Evolutionary conservation across 495 filamentous ascomycete species (phyloP), one percentile per base, ranked within the genome.

Genomic region (Penicillium argentinense): DNA sequence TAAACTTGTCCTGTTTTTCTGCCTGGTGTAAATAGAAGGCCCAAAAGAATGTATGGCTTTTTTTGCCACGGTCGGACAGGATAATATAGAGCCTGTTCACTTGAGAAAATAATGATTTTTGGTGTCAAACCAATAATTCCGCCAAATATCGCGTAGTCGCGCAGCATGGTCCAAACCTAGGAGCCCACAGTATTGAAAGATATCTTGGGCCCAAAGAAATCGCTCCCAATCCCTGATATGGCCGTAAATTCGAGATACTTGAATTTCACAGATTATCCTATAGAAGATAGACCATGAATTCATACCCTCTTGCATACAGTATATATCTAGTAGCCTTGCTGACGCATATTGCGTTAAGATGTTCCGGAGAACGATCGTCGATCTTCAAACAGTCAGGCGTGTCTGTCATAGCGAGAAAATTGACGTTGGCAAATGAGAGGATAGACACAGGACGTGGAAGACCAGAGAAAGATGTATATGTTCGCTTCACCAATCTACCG

Each of bases 101-200:
- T n/a, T n/a, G n/a, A n/a, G n/a, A n/a, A n/a, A n/a, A n/a, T n/a
- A n/a, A n/a, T n/a, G n/a, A n/a, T n/a, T n/a, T n/a, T n/a, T n/a
- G n/a, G n/a, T n/a, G n/a, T 43, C 27, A 23, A 33, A 45, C 42
- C 42, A 45, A 45, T 45, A 45, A 17, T 26, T 16, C 29, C 42
- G 12, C 1, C n/a, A 36, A 2, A 34, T 25, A 4, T 34, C 28
- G 13, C 11, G 42, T 5, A 36, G 17, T 17, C 28, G 42, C 34
- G 25, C 42, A 45, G 42, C 42, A 34, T 11, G 12, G 5, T 34
- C 42, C 3, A 33, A 34, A 5, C 42, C 42, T 12, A 8, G 6
- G 4, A 3, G 11, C 28, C 7, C 42, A 12, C 4, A 3, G 17
- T 36, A 45, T 8, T 9, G 9, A 1, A 34, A 5, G 16, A 26